These are phyloP conservation scores for Lactarius evosmus DNA, from an alignment of 768 basidiomycete genomes.

Conservation along the genomic window DNA sequence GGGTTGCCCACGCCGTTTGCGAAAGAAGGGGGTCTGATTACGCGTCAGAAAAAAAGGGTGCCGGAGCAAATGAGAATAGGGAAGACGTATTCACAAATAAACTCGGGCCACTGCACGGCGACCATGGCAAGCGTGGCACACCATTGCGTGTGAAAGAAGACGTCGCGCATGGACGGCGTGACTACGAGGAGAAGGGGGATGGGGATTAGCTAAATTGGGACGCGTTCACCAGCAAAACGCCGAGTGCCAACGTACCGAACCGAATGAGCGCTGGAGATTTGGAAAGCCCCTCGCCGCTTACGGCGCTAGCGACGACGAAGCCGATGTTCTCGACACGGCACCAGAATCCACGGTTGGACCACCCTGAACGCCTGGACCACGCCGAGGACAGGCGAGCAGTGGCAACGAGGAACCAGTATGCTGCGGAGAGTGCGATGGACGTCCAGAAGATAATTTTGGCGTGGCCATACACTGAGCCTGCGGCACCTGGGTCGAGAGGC, in stretches of 20 bases:
- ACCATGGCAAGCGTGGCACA: conserved; percentile 87
- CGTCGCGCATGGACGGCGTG: conserved; percentile 88
- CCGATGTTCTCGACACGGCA: conserved; percentile 76
- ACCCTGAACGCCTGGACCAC: conserved; percentile 67
- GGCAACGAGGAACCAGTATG: conserved; percentile 82
- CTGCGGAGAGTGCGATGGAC: conserved; percentile 67
- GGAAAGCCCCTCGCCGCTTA: conserved; percentile 87
- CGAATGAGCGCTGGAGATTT: conserved; percentile 82
- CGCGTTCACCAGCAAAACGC: background rate
- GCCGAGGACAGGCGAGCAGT: conserved; percentile 79
- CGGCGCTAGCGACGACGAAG: conserved; percentile 86
- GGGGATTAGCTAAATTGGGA: conserved; percentile 24
- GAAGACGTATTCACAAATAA: conserved; percentile 62
- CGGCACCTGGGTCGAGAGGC: conserved; percentile 59
- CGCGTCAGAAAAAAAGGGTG: conserved; percentile 3
- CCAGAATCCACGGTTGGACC: conserved; percentile 62
- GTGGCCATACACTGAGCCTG: conserved; percentile 58
- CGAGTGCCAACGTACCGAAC: conserved; percentile 60
- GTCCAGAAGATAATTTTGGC: conserved; percentile 70
- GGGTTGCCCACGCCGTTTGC: conserved; percentile 85
- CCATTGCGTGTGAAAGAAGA: conserved; percentile 93
- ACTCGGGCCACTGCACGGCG: conserved; percentile 92
- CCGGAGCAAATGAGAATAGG: conserved; percentile 1
- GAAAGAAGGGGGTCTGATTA: conserved; percentile 80
- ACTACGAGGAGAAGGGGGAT: conserved; percentile 44